Evolutionary conservation across 768 basidiomycete species (phyloP).

Genomic region (Melanogaster broomeanus): DNA sequence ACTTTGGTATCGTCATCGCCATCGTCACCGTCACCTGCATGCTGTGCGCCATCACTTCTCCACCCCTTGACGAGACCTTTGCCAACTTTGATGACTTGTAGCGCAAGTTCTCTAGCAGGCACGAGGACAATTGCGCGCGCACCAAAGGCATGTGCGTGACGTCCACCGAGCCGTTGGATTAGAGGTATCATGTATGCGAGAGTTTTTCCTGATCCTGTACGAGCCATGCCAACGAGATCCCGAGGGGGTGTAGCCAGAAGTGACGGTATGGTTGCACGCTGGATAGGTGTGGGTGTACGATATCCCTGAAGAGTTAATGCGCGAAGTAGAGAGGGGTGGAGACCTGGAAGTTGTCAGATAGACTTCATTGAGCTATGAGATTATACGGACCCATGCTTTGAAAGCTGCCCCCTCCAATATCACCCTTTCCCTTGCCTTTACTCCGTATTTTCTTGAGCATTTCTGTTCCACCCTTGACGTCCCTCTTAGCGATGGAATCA

Average conservation of each 20-base stretch:
- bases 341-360: conserved; percentile 47
- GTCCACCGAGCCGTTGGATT: conserved; percentile 79
- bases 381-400: conserved; percentile 85
- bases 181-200: conserved; percentile 95
- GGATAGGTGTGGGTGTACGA: conserved; percentile 94
- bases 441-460: conserved; percentile 77
- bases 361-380: not conserved
- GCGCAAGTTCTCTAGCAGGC: conserved; percentile 90
- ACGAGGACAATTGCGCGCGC: conserved; percentile 86
- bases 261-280: conserved; percentile 84
- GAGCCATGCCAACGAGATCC: conserved; percentile 97
- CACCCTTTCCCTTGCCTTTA: conserved; percentile 70
- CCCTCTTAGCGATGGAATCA: conserved; percentile 67
- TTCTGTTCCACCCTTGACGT: conserved; percentile 75
- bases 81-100: conserved; percentile 92
- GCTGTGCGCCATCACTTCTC: conserved; percentile 57
- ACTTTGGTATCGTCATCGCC: conserved; percentile 49
- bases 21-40: conserved; percentile 68
- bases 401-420: conserved; percentile 91
- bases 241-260: conserved; percentile 82
- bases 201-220: conserved; percentile 97
- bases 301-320: conserved; percentile 91
- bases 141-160: conserved; percentile 79
- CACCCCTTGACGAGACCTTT: conserved; percentile 91
- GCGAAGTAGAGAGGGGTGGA: conserved; percentile 80